These are phyloP conservation scores for Sphaerulina populicola DNA, from an alignment of 2,329 filamentous ascomycete genomes.

Conservation along the genomic window DNA sequence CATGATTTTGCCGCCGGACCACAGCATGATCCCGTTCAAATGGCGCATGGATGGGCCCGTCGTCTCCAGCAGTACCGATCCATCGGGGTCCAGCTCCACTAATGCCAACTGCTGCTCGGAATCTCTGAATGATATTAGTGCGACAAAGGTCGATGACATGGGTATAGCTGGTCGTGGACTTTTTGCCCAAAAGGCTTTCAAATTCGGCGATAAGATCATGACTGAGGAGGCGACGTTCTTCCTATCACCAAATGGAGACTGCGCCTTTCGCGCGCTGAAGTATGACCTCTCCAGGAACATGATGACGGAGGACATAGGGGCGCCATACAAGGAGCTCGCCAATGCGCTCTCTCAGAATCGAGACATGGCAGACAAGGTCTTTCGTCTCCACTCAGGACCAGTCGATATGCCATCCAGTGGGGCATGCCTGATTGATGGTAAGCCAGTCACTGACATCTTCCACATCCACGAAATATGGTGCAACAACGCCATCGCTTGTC, in stretches of 20 bases:
- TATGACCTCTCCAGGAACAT: conserved; percentile 9
- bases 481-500: conserved; percentile 10
- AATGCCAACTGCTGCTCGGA: not conserved
- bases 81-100: not conserved
- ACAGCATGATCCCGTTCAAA: not conserved
- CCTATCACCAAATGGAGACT: conserved; percentile 1
- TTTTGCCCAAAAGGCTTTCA: conserved; percentile 5
- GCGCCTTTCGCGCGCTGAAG: conserved; percentile 8
- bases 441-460: conserved; percentile 12
- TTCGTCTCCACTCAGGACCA: conserved; percentile 5
- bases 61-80: not conserved
- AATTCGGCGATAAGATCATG: conserved; percentile 8
- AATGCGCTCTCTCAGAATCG: conserved; percentile 1
- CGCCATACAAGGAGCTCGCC: conserved; percentile 10
- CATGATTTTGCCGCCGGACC: not conserved
- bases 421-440: conserved; percentile 4
- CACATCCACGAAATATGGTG: conserved; percentile 13
- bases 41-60: conserved; percentile 1
- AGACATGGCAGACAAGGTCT: conserved; percentile 3
- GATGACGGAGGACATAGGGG: conserved; percentile 13
- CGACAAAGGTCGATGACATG: not conserved
- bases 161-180: conserved; percentile 7
- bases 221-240: conserved; percentile 7
- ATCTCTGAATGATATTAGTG: not conserved
- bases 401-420: not conserved